A percentile compares a stretch with the other conserved stretches of the same genome.
phyloP scores from a whole-genome alignment of 129 eudicot species.

The Helichrysum umbraculigerum region DNA sequence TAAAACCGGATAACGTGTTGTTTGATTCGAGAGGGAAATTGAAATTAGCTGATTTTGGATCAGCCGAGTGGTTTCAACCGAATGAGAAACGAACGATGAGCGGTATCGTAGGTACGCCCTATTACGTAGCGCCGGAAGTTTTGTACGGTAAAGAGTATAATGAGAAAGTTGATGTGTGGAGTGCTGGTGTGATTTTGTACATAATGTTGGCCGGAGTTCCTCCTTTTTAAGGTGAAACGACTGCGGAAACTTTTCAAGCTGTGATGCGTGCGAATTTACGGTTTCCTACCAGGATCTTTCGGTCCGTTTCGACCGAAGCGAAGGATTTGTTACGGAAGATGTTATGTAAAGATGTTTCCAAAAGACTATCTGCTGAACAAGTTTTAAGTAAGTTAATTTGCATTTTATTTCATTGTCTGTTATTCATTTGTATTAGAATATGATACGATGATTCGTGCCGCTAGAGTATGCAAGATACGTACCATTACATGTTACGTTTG shows the following conservation, averaged over 20 bases:
- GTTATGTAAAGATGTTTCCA: conserved; percentile 70
- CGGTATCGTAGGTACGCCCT: conserved; percentile 95
- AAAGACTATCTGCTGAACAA: conserved; percentile 79
- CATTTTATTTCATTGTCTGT: background rate
- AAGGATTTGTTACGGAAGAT: conserved; percentile 86
- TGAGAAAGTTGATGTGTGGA: conserved; percentile 97
- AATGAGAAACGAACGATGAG: conserved; percentile 40
- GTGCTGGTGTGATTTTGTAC: conserved; percentile 80
- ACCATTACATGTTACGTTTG: too few relatives aligned
- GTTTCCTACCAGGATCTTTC: conserved; percentile 56
- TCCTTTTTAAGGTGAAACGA: too few relatives aligned
- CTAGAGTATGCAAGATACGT: too few relatives aligned
- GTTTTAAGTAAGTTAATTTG: conserved; percentile 60
- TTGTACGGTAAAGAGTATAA: conserved; percentile 60
- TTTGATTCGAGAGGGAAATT: conserved; percentile 56
- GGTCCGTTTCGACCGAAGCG: conserved; percentile 70
- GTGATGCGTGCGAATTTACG: conserved; percentile 61
- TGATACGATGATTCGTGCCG: too few relatives aligned
- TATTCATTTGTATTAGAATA: too few relatives aligned
- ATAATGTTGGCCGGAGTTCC: conserved; percentile 78
- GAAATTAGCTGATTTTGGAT: conserved; percentile 81
- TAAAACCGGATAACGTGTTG: conserved; percentile 82
- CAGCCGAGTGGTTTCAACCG: conserved; percentile 89
- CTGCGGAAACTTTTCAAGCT: too few relatives aligned
- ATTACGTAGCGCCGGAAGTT: conserved; percentile 92